Conservation (phyloP, 148 eudicot genomes). For the Vaccinium darrowii region DNA sequence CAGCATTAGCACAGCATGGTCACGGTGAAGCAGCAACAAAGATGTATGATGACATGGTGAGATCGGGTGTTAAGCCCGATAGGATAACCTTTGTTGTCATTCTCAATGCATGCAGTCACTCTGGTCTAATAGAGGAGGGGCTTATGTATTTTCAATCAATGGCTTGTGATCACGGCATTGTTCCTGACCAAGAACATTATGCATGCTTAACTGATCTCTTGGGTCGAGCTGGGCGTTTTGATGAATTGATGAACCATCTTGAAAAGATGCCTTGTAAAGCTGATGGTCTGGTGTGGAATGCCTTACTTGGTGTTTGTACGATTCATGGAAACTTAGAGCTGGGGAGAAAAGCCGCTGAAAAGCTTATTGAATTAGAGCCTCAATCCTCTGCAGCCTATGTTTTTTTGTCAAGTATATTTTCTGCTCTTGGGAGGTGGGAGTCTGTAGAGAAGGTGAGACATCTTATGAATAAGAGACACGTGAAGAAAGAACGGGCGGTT, state of each 20-base stretch:
- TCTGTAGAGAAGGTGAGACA: constrained; percentile 34
- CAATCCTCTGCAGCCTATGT: constrained; percentile 55
- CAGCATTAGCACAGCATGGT: constrained; percentile 81
- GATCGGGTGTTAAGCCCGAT: constrained; percentile 50
- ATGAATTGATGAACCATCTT: constrained; percentile 53
- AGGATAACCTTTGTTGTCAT: constrained; percentile 59
- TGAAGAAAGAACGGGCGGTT: constrained; percentile 51
- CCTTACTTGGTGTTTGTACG: constrained; percentile 64
- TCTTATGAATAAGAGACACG: constrained; percentile 48
- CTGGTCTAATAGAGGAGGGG: constrained; percentile 65
- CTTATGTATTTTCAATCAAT: constrained; percentile 50
- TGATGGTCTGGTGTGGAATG: constrained; percentile 55
- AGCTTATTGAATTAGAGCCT: constrained; percentile 55
- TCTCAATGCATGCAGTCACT: constrained; percentile 71
- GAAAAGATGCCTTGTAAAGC: constrained; percentile 57
- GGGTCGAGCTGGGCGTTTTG: constrained; percentile 65
- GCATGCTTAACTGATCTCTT: constrained; percentile 67
- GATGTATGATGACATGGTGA: constrained; percentile 54
- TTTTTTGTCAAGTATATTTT: constrained; percentile 61
- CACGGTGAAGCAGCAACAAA: constrained; percentile 45
- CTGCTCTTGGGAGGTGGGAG: constrained; percentile 62
- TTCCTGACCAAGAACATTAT: constrained; percentile 73
- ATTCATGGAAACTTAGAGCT: constrained; percentile 54
- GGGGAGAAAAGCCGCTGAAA: constrained; percentile 55
- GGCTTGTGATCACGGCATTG: constrained; percentile 42